Base-by-base conservation (phyloP, 345 rosid species). In the Gossypium ekmanianum region DNA sequence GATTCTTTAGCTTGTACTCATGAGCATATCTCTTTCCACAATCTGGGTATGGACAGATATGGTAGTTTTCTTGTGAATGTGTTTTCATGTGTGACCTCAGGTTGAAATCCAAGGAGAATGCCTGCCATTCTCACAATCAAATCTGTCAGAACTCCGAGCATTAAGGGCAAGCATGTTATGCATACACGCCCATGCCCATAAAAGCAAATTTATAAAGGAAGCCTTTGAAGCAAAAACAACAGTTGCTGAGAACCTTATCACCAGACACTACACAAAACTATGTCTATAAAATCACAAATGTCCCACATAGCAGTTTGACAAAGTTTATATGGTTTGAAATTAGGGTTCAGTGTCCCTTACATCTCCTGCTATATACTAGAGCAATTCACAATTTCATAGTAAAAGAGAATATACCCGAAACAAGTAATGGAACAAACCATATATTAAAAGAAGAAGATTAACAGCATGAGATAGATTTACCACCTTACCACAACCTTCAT, bases 401-500 rank as follows among this genome's bases (percentile, higher is more conserved):
- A 24, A 13, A 47, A 66, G 55, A 22, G 39, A 47, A 20, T 22
- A 45, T 66, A 11, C 10, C 29, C 34, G 2, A 66, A 44, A 18
- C 17, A 20, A 12, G 34, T 12, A 67, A 66, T 11, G 13, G 11
- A 44, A 44, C 18, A 12, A 66, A 66, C 54, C 16, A 20, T 20
- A 56, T 9, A 56, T 10, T 34, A 63, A 68, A 48, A 26, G 6
- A 50, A 59, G 27, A 50, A 3, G 59, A 50, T 2, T 51, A 48
- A 68, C 39, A 59, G n/a, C 13, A 27, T 27, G 24, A 50, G 73
- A 16, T 27, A 51, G 59, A 51, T 43, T 50, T 2, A 81, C 82
- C 84, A 94, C 98, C 98, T 95, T 95, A 77, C 99, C 99, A 84
- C 99, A 95, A 56, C 98, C 99, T 86, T 90, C 97, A 87, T 89